A percentile compares a stretch with the other conserved stretches of the same genome.
Conservation (phyloP, 2,329 filamentous ascomycete genomes). For the Trichoderma semiorbis region DNA sequence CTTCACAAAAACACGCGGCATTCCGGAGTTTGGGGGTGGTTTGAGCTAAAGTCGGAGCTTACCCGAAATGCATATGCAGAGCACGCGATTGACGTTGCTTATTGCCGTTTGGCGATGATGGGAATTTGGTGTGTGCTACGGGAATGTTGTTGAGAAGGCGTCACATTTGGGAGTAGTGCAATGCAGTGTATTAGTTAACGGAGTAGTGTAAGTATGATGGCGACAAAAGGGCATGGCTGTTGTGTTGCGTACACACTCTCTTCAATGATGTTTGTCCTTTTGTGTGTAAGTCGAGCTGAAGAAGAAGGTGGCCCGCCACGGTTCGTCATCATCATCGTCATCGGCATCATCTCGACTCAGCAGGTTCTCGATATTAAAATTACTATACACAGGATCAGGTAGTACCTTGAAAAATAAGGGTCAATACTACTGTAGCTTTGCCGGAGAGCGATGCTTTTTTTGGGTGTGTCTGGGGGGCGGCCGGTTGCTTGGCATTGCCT, state of each 20-base stretch:
- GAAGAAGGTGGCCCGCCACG: not conserved
- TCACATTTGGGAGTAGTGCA: not conserved
- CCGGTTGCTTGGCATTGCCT: not conserved
- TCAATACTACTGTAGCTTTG: not conserved
- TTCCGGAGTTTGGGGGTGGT: not conserved
- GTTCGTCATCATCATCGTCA: not conserved
- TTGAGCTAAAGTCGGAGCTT: constrained; percentile 3
- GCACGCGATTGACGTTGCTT: constrained; percentile 6
- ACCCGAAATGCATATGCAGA: constrained; percentile 10
- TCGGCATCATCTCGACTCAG: not conserved
- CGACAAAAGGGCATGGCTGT: not conserved
- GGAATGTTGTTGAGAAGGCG: not conserved
- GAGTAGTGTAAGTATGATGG: not conserved
- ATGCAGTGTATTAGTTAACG: not conserved
- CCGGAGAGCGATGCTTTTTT: not conserved
- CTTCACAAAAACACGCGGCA: not conserved
- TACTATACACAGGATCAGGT: not conserved
- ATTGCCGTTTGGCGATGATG: not conserved
- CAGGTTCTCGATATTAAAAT: not conserved
- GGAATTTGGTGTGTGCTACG: not conserved
- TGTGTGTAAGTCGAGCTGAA: not conserved
- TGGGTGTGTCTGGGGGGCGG: not conserved
- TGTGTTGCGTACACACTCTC: not conserved
- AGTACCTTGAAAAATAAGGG: not conserved
- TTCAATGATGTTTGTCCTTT: too few relatives aligned